Conservation (phyloP, 1,284 basidiomycete species). For the Lignosus rhinocerotis region DNA sequence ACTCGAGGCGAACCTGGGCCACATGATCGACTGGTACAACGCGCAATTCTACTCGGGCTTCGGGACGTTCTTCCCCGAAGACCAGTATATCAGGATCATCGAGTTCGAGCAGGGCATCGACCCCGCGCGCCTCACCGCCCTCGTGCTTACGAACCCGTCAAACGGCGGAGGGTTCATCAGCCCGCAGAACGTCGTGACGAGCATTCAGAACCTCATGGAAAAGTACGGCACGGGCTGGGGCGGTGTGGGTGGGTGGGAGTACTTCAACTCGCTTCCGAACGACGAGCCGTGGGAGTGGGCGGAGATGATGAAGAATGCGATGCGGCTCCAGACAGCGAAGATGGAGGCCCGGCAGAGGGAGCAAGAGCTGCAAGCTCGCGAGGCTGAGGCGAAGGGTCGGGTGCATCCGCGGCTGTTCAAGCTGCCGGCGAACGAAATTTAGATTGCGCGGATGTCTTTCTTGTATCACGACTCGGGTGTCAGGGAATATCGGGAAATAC, state of each 20-base stretch:
- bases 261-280: slow-evolving; percentile 13
- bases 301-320: slow-evolving; percentile 12
- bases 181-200: slow-evolving; percentile 9
- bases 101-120: slow-evolving; percentile 11
- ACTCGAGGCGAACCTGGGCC: slow-evolving; percentile 8
- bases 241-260: slow-evolving; percentile 16
- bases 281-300: slow-evolving; percentile 14
- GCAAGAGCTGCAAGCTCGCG: slow-evolving; percentile 6
- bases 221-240: slow-evolving; percentile 15
- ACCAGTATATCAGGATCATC: slow-evolving; percentile 12
- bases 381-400: slow-evolving; percentile 8
- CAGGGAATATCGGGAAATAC: not conserved
- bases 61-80: slow-evolving; percentile 13
- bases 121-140: slow-evolving; percentile 10
- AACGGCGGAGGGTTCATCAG: slow-evolving; percentile 9
- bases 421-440: not conserved
- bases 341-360: slow-evolving; percentile 7
- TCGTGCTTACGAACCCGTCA: slow-evolving; percentile 12
- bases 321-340: slow-evolving; percentile 11
- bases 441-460: not conserved
- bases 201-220: slow-evolving; percentile 11
- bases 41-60: slow-evolving; percentile 19
- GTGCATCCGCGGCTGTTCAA: slow-evolving; percentile 4
- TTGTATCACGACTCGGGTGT: not conserved
- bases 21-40: slow-evolving; percentile 11